Base-by-base conservation (phyloP, 2,329 filamentous ascomycete genomes). In the Aspergillus ibericus region DNA sequence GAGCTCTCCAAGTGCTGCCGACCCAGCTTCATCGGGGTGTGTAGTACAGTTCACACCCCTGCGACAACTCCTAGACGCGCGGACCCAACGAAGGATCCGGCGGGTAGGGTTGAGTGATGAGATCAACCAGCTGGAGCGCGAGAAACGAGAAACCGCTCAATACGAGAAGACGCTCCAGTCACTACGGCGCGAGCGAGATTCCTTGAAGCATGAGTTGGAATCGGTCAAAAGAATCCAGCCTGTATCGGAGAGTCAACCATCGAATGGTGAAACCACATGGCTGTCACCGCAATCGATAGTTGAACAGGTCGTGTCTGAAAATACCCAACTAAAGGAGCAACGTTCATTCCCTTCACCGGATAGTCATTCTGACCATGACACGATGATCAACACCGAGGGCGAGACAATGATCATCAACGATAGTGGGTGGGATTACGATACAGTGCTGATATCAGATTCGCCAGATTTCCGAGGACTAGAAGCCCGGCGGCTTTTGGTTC, bases 31-130 rank as follows among this genome's bases (percentile, higher is more conserved):
- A n/a, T 55, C 66, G 3, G 68, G 72, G 25, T 68, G 68, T 8
- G 68, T 73, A n/a, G 53, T 80, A 4, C 78, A 80, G 51, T 81
- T 80, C 55, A 75, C 76, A 8, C 78, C 80, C 13, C 65, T 80
- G 38, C 72, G 74, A 12, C 75, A 81, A 56, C 72, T 76, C 2
- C 63, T 82, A 20, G 77, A 80, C 52, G 64, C 68, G 5, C 70
- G 80, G 18, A 75, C 75, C 2, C 75, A 76, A 59, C 71, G 80
- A 36, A 74, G 78, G 34, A 76, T 82, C 46, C 67, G 72, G 32
- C 74, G 80, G 12, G 71, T 76, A 53, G 76, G 79, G 4, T 63
- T 82, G 48, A 81, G 79, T 56, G 75, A 80, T 59, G 79, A 81
- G 59, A 75, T 79, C 58, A 80, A 80, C 61, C 66, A 71, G 22